Evolutionary conservation across 2,329 filamentous ascomycete species (phyloP).

Genomic region (Emmonsiellopsis sp.): DNA sequence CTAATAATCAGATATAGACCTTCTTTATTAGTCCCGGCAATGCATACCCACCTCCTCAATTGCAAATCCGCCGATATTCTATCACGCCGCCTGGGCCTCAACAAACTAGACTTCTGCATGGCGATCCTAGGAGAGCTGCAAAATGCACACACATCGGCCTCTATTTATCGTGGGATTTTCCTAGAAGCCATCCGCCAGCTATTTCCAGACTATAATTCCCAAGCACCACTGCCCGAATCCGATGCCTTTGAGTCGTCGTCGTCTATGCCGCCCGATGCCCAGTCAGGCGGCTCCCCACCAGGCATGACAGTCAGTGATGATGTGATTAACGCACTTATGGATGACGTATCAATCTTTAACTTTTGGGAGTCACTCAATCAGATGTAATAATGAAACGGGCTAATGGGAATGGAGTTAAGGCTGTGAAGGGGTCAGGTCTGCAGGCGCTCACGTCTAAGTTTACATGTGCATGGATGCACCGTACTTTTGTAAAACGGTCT

Average conservation of each 20-base stretch:
- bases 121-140: not conserved
- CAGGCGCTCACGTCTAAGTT: too few species aligned
- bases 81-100: not conserved
- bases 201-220: not conserved
- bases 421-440: too few species aligned
- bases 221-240: not conserved
- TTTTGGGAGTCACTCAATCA: not conserved
- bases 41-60: not conserved
- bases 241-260: not conserved
- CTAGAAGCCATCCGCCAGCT: not conserved
- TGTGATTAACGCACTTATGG: not conserved
- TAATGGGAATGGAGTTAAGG: too few species aligned
- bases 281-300: too few species aligned
- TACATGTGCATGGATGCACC: too few species aligned
- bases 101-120: not conserved
- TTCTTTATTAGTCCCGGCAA: not conserved
- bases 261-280: not conserved
- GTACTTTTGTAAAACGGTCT: too few species aligned
- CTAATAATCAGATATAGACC: not conserved
- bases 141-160: not conserved
- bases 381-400: not conserved
- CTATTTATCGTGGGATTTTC: not conserved
- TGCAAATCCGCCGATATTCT: not conserved
- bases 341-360: not conserved
- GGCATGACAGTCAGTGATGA: not conserved